Base-by-base conservation (phyloP, 2,329 filamentous ascomycete genomes). In the Penicillium corylophilum region DNA sequence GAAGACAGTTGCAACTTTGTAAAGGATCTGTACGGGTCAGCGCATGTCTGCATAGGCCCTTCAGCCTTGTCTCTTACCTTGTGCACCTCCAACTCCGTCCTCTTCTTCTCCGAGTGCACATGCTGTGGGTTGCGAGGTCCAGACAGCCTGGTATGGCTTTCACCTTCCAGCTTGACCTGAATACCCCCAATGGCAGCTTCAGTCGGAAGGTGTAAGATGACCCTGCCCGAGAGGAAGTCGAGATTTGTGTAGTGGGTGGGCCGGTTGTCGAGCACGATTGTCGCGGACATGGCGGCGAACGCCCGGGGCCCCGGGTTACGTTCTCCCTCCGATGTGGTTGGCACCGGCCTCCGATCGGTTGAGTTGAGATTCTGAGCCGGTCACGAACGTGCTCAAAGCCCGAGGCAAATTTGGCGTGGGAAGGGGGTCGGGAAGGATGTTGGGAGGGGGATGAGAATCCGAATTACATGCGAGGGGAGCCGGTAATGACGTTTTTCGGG, bases 111-210 rank as follows among this genome's bases (percentile, higher is more conserved):
- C 20, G 72, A 70, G 33, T 72, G 61, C 31, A 73, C 74, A 70
- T 72, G 61, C 49, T 72, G 64, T 2, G 69, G 71, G 53, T 74
- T 55, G 48, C 66, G 72, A 55, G 67, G 70, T 15, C 70, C 72
- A 2, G 70, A 67, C 15, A 79, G 67, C 36, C 75, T 66, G 22
- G 76, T 76, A 31, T 71, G 71, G 60, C 75, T 78, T 57, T 79
- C 77, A 20, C 75, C 76, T 55, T 79, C 76, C 24, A 79, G 61
- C 60, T 79, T 79, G 43, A 79, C 77, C 38, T 72, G 72, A 33
- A 79, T 75, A 4, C 69, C 70, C 36, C 72, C 70, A 45, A 79
- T 72, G 7, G 75, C 63, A 12, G 77, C 69, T 60, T 77, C 74
- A 1, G 66, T 67, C 1, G 64, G 61, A 7, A 79, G 65, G 44